phyloP scores from a whole-genome alignment of 2,329 filamentous ascomycete genomes.

The Penicillium freii region DNA sequence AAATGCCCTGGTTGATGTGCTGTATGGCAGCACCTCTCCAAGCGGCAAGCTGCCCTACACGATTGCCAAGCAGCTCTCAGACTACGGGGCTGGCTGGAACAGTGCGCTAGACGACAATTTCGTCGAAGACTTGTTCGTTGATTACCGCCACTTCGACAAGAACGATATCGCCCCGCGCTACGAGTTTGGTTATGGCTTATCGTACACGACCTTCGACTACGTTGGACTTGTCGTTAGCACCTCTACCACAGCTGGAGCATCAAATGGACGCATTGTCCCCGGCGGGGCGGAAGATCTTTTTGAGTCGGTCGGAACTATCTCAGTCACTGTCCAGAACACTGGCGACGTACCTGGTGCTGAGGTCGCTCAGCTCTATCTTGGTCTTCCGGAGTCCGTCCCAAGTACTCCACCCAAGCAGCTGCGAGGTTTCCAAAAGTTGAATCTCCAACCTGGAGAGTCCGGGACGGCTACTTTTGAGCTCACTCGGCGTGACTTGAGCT shows the following conservation, averaged over 20 bases:
- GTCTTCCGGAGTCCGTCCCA: slow-evolving; percentile 36
- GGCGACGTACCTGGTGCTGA: slow-evolving; percentile 49
- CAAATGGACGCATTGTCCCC: slow-evolving; percentile 5
- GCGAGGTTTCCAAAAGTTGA: slow-evolving; percentile 54
- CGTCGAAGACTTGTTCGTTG: slow-evolving; percentile 52
- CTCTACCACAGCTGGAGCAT: slow-evolving; percentile 40
- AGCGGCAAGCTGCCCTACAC: slow-evolving; percentile 63
- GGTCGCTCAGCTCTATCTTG: slow-evolving; percentile 59
- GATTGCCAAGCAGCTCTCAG: slow-evolving; percentile 53
- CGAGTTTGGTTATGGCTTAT: slow-evolving; percentile 57
- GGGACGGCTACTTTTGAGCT: slow-evolving; percentile 47
- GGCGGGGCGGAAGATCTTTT: slow-evolving; percentile 58
- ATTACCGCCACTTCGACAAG: slow-evolving; percentile 57
- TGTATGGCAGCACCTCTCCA: slow-evolving; percentile 46
- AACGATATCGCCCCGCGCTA: slow-evolving; percentile 51
- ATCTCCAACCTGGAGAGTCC: slow-evolving; percentile 42
- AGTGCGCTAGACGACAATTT: slow-evolving; percentile 40
- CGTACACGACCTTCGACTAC: slow-evolving; percentile 56
- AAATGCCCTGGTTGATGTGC: slow-evolving; percentile 47
- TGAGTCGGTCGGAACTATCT: slow-evolving; percentile 49
- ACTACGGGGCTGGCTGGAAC: slow-evolving; percentile 43
- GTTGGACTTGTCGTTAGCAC: slow-evolving; percentile 49
- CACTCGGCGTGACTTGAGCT: slow-evolving; percentile 36
- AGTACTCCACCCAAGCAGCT: slow-evolving; percentile 39
- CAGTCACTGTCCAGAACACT: slow-evolving; percentile 51